Conservation (phyloP, 1,139 yeast genomes). For the Candida sp. region DNA sequence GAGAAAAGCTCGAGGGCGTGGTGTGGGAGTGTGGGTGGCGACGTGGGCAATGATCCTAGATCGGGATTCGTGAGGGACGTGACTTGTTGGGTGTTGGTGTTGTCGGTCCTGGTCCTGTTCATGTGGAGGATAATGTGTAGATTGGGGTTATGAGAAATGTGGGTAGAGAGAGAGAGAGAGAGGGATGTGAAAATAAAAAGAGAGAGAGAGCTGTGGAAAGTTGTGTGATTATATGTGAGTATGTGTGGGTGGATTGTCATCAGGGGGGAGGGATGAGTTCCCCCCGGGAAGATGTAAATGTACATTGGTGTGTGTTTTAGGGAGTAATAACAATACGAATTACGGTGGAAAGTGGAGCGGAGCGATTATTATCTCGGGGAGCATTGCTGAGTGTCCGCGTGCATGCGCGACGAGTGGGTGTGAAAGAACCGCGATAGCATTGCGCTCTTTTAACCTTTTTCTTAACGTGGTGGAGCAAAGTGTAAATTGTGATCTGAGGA, state of each 20-base stretch:
- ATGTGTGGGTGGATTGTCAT: neutral
- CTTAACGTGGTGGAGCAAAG: no score
- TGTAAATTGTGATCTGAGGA: no score
- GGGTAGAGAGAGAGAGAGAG: neutral
- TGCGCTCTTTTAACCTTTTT: no score
- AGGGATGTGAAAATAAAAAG: neutral
- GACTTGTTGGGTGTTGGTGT: slow-evolving; percentile 3
- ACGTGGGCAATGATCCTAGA: slow-evolving; percentile 31
- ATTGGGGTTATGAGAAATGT: neutral
- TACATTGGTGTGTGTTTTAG: no score
- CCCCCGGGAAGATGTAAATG: no score
- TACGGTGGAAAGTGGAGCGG: no score
- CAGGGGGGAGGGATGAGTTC: neutral
- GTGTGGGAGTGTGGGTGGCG: slow-evolving; percentile 30
- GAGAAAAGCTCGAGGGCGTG: slow-evolving; percentile 57
- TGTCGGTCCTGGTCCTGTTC: neutral
- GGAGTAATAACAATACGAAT: no score
- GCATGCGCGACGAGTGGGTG: no score
- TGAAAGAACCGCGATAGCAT: no score
- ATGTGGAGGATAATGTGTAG: neutral
- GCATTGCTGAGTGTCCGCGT: no score
- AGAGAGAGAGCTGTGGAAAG: neutral
- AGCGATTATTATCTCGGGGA: no score
- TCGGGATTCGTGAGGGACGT: slow-evolving; percentile 26
- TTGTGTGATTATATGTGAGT: neutral